Percentiles rank a stretch among this genome's conserved stretches.
Conservation (phyloP, 1,284 basidiomycete species). For the Leccinum angustisporum region DNA sequence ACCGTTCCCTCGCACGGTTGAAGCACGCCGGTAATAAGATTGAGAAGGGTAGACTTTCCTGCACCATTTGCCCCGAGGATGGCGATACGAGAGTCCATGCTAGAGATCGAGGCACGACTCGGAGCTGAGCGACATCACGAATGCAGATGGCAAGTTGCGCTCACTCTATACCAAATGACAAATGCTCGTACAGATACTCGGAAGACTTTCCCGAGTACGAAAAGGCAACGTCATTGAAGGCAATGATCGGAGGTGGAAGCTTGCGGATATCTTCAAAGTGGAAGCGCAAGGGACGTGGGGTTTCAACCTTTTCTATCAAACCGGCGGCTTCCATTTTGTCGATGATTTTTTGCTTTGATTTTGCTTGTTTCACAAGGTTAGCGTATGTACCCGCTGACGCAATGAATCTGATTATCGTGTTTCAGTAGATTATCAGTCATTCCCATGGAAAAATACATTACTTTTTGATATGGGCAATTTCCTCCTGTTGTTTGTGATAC, state of each 20-base stretch:
- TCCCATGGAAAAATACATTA: conserved; percentile 36
- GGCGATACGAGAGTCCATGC: conserved; percentile 94
- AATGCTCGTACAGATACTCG: conserved; percentile 86
- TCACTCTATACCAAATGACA: conserved; percentile 94
- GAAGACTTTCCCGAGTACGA: conserved; percentile 88
- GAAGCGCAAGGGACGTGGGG: conserved; percentile 77
- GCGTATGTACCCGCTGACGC: conserved; percentile 98
- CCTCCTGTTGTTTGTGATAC: conserved; percentile 97
- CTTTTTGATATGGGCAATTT: conserved; percentile 98
- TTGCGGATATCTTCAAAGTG: conserved; percentile 95
- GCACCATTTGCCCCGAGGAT: conserved; percentile 99
- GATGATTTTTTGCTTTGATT: conserved; percentile 99
- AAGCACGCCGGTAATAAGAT: conserved; percentile 88
- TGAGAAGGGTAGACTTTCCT: conserved; percentile 95
- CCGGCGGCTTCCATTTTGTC: conserved; percentile 99
- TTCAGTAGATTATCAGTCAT: conserved; percentile 13
- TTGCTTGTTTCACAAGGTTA: conserved; percentile 97
- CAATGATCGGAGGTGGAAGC: conserved; percentile 96
- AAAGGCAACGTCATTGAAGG: conserved; percentile 94
- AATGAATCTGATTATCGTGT: conserved; percentile 70
- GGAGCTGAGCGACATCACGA: conserved; percentile 7
- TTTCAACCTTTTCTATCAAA: conserved; percentile 87
- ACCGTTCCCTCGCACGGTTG: conserved; percentile 85
- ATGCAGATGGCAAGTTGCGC: conserved; percentile 40
- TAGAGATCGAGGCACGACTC: conserved; percentile 33